phyloP scores from a whole-genome alignment of 2,329 filamentous ascomycete genomes.

The Biscogniauxia mediterranea region DNA sequence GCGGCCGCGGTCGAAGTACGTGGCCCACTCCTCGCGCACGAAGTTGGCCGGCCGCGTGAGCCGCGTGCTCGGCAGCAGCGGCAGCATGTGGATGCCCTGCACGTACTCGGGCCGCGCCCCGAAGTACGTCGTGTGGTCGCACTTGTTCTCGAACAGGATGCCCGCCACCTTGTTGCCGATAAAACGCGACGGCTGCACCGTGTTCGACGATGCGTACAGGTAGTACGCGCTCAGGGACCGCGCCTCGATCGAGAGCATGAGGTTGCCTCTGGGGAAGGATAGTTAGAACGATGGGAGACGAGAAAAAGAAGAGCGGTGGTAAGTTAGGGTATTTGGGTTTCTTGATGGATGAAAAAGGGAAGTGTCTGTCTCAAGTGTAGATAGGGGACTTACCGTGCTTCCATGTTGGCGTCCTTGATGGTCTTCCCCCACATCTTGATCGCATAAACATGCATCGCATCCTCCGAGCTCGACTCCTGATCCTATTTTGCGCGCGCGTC shows the following conservation, averaged over 20 bases:
- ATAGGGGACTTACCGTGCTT: constrained; percentile 56
- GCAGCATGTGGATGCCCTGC: constrained; percentile 72
- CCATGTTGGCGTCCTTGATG: constrained; percentile 73
- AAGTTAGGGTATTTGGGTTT: too few relatives aligned
- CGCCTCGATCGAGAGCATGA: constrained; percentile 78
- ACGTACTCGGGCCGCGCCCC: constrained; percentile 70
- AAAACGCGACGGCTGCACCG: constrained; percentile 70
- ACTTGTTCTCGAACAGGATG: constrained; percentile 89
- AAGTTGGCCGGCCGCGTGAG: constrained; percentile 67
- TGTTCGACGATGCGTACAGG: constrained; percentile 70
- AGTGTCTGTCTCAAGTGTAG: too few relatives aligned
- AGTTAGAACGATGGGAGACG: constrained; percentile 12
- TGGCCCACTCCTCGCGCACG: constrained; percentile 78
- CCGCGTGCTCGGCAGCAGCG: constrained; percentile 60
- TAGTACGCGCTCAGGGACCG: constrained; percentile 79
- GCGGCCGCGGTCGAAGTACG: constrained; percentile 69
- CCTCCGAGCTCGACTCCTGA: constrained; percentile 87
- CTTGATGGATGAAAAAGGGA: too few relatives aligned
- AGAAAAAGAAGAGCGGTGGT: too few relatives aligned
- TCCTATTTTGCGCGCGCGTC: constrained; percentile 39
- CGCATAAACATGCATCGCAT: constrained; percentile 82
- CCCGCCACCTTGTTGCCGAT: constrained; percentile 72
- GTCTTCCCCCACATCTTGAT: constrained; percentile 92
- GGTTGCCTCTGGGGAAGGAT: constrained; percentile 55
- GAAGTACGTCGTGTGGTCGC: constrained; percentile 91